phyloP scores from a whole-genome alignment of 345 rosid species.

The Cardamine occulta region DNA sequence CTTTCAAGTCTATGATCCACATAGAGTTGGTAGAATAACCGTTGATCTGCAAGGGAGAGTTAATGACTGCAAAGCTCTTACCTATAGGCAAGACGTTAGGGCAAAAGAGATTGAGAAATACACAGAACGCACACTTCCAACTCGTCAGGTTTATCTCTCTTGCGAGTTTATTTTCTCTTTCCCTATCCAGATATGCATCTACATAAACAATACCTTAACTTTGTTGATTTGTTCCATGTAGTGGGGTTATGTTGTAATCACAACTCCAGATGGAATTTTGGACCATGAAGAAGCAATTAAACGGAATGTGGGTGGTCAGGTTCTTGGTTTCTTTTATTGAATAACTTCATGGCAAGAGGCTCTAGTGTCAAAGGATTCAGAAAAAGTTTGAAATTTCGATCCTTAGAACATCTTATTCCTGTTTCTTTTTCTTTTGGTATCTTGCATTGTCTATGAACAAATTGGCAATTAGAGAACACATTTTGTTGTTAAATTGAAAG shows the following conservation, averaged over 20 bases:
- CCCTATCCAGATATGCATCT: not conserved
- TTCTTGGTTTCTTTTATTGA: conserved; percentile 87
- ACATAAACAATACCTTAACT: not conserved
- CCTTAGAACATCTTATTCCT: not conserved
- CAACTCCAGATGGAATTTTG: conserved; percentile 91
- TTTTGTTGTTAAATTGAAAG: not conserved
- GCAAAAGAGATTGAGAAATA: conserved; percentile 74
- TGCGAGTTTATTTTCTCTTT: not conserved
- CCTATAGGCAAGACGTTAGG: conserved; percentile 85
- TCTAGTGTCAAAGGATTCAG: conserved; percentile 11
- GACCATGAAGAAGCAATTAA: conserved; percentile 90
- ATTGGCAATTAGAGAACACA: not conserved
- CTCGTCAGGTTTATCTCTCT: conserved; percentile 62
- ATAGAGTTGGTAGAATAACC: conserved; percentile 82
- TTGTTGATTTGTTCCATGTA: conserved; percentile 41
- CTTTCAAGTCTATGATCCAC: conserved; percentile 81
- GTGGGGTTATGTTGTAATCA: conserved; percentile 95
- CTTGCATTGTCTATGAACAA: conserved; percentile 21
- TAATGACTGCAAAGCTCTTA: conserved; percentile 78
- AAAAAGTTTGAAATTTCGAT: not conserved
- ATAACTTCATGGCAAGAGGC: conserved; percentile 10
- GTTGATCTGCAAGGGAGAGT: conserved; percentile 90
- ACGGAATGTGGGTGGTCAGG: conserved; percentile 85
- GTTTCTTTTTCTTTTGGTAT: conserved; percentile 16
- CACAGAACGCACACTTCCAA: conserved; percentile 71